phyloP scores from a whole-genome alignment of 208 protist species.

The Pavlovales sp. region DNA sequence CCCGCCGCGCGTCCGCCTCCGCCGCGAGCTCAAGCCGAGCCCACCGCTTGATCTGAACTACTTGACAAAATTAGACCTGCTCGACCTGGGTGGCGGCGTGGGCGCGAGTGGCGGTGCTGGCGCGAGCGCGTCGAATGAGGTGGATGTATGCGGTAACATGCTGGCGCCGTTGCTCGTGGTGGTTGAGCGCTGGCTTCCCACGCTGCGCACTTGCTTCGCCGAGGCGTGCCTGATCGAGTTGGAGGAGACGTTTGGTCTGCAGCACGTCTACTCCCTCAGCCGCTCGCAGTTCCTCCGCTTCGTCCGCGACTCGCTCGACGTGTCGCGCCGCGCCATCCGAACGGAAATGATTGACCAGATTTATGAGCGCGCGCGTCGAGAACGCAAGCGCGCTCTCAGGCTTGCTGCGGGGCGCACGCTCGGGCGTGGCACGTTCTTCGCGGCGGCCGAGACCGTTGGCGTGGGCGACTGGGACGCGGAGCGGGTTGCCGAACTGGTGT shows the following conservation, averaged over 20 bases:
- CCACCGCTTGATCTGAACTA: too few relatives aligned
- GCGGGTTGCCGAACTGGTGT: too few relatives aligned
- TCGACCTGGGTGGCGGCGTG: too few relatives aligned
- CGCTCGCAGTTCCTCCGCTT: neutral
- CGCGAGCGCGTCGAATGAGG: too few relatives aligned
- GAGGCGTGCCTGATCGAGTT: neutral
- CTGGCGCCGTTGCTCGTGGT: neutral
- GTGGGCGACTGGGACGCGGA: too few relatives aligned
- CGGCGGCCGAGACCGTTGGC: too few relatives aligned
- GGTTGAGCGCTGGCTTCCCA: neutral
- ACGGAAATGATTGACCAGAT: neutral
- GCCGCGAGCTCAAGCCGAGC: too few relatives aligned
- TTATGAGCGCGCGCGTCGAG: neutral
- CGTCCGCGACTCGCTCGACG: neutral
- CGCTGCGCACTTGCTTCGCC: neutral
- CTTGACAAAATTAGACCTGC: neutral
- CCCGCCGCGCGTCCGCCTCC: neutral
- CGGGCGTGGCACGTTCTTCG: too few relatives aligned
- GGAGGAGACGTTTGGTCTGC: neutral
- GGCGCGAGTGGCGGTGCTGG: too few relatives aligned
- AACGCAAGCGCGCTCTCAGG: too few relatives aligned
- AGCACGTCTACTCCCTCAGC: neutral
- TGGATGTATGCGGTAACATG: too few relatives aligned
- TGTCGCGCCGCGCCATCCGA: neutral
- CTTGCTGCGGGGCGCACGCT: too few relatives aligned